These are phyloP conservation scores for Blastobotrys illinoisensis DNA, from an alignment of 1,139 yeast species.

Conservation along the genomic window DNA sequence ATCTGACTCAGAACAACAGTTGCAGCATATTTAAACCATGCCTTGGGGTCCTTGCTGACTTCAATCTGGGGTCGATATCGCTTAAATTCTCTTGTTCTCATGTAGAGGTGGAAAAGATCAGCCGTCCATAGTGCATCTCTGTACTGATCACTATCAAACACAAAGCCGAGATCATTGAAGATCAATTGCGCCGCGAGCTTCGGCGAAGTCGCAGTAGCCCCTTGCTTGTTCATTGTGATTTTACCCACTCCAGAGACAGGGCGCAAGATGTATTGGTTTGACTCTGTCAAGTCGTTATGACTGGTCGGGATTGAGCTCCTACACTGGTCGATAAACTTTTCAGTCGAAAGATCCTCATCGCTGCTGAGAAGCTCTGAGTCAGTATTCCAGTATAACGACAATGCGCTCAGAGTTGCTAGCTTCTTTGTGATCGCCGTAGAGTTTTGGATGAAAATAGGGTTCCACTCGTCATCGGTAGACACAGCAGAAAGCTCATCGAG, in stretches of 20 bases:
- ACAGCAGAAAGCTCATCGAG: constrained; percentile 86
- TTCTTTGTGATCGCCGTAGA: constrained; percentile 68
- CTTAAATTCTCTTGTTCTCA: constrained; percentile 70
- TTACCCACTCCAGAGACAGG: constrained; percentile 92
- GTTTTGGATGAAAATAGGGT: constrained; percentile 75
- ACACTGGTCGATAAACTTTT: constrained; percentile 24
- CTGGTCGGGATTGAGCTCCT: constrained; percentile 30
- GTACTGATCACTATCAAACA: constrained; percentile 80
- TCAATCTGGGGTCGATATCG: constrained; percentile 59
- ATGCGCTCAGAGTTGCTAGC: constrained; percentile 64
- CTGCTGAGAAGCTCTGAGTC: constrained; percentile 41
- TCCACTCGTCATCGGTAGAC: constrained; percentile 82
- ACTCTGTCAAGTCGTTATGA: constrained; percentile 23
- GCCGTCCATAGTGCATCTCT: constrained; percentile 76
- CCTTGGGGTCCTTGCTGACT: constrained; percentile 61
- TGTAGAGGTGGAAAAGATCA: constrained; percentile 73
- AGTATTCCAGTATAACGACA: constrained; percentile 85
- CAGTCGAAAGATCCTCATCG: constrained; percentile 20
- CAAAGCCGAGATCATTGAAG: constrained; percentile 84
- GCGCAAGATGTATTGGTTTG: constrained; percentile 62
- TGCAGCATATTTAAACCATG: constrained; percentile 82
- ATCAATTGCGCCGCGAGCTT: constrained; percentile 70
- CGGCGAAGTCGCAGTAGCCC: constrained; percentile 59
- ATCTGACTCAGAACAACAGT: constrained; percentile 68
- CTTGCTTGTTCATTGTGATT: constrained; percentile 75